A percentile compares a stretch with the other conserved stretches of the same genome.
These are phyloP conservation scores for Pleurotus djamor DNA, from an alignment of 768 basidiomycete genomes.

Conservation along the genomic window DNA sequence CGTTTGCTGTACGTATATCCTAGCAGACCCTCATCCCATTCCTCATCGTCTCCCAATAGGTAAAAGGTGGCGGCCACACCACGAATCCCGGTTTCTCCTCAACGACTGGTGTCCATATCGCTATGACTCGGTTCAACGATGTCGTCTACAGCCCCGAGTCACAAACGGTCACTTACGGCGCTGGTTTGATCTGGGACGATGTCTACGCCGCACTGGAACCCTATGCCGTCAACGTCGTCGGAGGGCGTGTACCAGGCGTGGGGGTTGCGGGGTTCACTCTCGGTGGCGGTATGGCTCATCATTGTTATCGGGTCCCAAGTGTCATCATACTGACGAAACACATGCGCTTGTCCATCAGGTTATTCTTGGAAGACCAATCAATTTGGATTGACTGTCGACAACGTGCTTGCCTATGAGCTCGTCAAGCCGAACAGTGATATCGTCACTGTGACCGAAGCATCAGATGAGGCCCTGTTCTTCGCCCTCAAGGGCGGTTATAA, in stretches of 20 bases:
- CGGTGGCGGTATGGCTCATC: conserved; percentile 41
- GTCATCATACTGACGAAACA: background rate
- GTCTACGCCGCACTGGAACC: conserved; percentile 52
- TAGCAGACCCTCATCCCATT: background rate
- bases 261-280: conserved; percentile 59
- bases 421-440: conserved; percentile 54
- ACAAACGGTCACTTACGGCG: conserved; percentile 38
- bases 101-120: conserved; percentile 56
- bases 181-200: conserved; percentile 64
- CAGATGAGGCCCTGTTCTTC: conserved; percentile 37
- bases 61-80: conserved; percentile 64
- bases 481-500: conserved; percentile 59
- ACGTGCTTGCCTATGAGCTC: conserved; percentile 50
- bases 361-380: conserved; percentile 68
- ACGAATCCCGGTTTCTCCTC: conserved; percentile 58
- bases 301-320: background rate
- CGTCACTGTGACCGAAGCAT: conserved; percentile 26
- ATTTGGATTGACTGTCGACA: conserved; percentile 58
- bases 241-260: conserved; percentile 55
- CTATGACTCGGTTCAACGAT: conserved; percentile 46
- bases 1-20: conserved; percentile 47
- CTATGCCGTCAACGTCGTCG: conserved; percentile 51
- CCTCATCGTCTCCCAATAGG: conserved; percentile 25
- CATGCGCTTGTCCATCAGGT: conserved; percentile 25
- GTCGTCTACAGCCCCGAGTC: conserved; percentile 36